Base-by-base conservation (phyloP, 176 grass and related monocot genomes). In the Tuctoria greenei region DNA sequence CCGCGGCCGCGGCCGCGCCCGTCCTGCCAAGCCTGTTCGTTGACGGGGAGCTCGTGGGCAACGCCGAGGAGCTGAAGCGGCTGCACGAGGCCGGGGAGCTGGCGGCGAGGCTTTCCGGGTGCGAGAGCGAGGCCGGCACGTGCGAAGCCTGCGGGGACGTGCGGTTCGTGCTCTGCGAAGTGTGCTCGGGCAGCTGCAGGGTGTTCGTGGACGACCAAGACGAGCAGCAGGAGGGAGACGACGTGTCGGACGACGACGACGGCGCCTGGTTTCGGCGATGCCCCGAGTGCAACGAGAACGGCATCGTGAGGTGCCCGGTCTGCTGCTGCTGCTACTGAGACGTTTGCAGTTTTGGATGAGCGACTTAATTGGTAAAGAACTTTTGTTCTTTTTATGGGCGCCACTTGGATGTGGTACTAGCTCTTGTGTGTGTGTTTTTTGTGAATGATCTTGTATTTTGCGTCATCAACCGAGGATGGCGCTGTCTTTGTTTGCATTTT, bases 131-230 rank as follows among this genome's bases (percentile, higher is more conserved):
- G 34, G 69, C 66, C 45, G 52, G 76, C 81, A 52, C 69, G 8
- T 99, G 95, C 88, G 83, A 84, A 26, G 84, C 64, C 1, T 99
- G 95, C 54, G 91, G 91, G 7, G 95, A 90, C 81, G 80, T 86
- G 15, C 71, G 95, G 64, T 99, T 99, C 78, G 85, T 99, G 82
- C 82, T 99, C 70, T 99, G 95, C 38, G 89, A 81, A 18, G 85
- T 36, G 21, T 99, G 95, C 81, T 99, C 87, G 0, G 95, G 95
- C 10, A 99, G 95, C 86, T 95, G 92, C 82, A 99, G 95, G 92
- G 73, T 99, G 74, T 88, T 75, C 69, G 73, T 71, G 20, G 76
- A 88, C 20, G 81, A 85, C 0, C 86, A 67, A 7, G 51, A 71
- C 0, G 17, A 61, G 5, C 46, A 67, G n/a, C 39, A 38, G 10